Evolutionary conservation across 768 basidiomycete species (phyloP), one percentile per base, ranked within the genome.

Genomic region (Lactarius vividus): DNA sequence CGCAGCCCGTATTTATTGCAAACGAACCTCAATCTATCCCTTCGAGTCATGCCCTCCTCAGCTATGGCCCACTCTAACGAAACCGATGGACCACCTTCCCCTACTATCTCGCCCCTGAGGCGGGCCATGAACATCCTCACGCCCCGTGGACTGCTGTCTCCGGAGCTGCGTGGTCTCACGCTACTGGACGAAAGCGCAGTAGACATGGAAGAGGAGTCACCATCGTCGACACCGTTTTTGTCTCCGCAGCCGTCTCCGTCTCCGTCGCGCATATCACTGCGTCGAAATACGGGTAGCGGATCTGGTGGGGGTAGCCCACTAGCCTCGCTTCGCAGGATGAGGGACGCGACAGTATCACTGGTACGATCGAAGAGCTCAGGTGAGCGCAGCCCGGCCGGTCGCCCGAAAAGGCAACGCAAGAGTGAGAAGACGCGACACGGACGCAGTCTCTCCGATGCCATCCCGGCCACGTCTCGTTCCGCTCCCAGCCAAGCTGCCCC

Each of bases 121-220:
- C 70, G 69, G 11, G 72, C 72, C 6, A 39, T 62, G 57, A 66
- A 66, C 33, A 18, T 73, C 62, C 54, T 69, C 29, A 72, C 72
- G 10, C 62, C 53, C 31, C 69, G 66, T 7, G 69, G 72, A 7
- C 46, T 63, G 35, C 67, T 61, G 2, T 62, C 70, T 33, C 64
- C 63, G 0, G 68, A 66, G 62, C 26, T 58, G 33, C 53, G 13
- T 39, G 53, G 53, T 10, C 28, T 63, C 54, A 5, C 46, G 23
- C n/a, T 60, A 39, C 4, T 16, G 26, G 39, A 57, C 8, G 66
- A 33, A 13, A 63, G 42, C 5, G 67, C 67, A 9, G 55, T 65
- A 9, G 59, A 64, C 39, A 44, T 35, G 7, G 65, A 61, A 35
- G 61, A 61, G 4, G 61, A 68, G 42, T 60, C 61, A 46, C n/a